Evolutionary conservation across 192 early-diverging fungal species (phyloP), one percentile per base, ranked within the genome.

Genomic region (Backusella mclennaniae): DNA sequence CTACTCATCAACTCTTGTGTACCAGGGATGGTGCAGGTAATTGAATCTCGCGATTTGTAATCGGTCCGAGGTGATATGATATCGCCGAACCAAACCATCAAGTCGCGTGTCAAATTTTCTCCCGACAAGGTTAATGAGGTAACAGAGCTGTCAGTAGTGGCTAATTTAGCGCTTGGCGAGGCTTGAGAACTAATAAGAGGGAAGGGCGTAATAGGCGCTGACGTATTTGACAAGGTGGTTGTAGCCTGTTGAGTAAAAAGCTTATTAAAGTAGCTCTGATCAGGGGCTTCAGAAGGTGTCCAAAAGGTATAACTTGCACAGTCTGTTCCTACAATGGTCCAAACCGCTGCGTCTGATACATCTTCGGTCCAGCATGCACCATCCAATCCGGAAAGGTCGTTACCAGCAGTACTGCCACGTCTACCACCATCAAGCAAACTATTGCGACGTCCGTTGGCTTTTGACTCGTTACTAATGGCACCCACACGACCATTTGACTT

Each of bases 311-410:
- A 87, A 14, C 76, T 79, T n/a, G 87, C 85, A 59, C 88, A 87
- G 73, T 89, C 83, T 1, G 93, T 94, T 46, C 95, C 93, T 9
- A 97, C 94, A 80, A 97, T 93, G 8, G 96, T 97, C 96, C 96
- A 97, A 26, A 97, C 92, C 6, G 95, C 93, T 15, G 87, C 86
- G 85, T 97, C 95, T 8, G 90, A 91, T 14, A 95, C 92, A 83
- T 94, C 92, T 75, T 95, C 93, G 19, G 86, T 86, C 89, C 89
- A 92, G 63, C 87, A 81, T 9, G 90, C 73, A 17, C 83, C 82
- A 14, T 81, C 67, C 26, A 42, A 33, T 23, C 70, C 33, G 42
- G 75, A 35, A 59, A 71, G 36, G 29, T 76, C 68, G 23, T 14
- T n/a, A 7, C 38, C 14, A 29, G 17, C 23, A 12, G 79, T 67